These are phyloP conservation scores for Ceriops zippeliana DNA, from an alignment of 345 rosid genomes.

Conservation along the genomic window DNA sequence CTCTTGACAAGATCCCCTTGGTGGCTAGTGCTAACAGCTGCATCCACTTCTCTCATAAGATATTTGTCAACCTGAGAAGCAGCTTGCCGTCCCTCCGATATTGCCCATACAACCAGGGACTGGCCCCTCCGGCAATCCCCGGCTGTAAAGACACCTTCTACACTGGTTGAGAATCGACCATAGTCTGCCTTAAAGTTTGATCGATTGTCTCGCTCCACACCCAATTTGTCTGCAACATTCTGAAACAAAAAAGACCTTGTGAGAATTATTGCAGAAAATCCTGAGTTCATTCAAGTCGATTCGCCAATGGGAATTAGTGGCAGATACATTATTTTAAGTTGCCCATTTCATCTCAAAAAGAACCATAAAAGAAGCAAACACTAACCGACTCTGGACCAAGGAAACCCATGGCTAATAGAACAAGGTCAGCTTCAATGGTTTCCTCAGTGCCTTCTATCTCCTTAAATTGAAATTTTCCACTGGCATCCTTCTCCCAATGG, in stretches of 20 bases:
- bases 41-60: conserved; percentile 39
- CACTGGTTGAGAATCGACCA: conserved; percentile 74
- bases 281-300: neutral
- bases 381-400: conserved; percentile 93
- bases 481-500: conserved; percentile 85
- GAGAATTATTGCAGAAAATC: neutral
- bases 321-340: neutral
- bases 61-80: conserved; percentile 83
- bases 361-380: conserved; percentile 5
- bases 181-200: conserved; percentile 91
- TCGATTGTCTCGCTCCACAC: conserved; percentile 70
- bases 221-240: conserved; percentile 81
- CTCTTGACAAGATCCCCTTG: conserved; percentile 23
- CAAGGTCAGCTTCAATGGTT: conserved; percentile 81
- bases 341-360: neutral
- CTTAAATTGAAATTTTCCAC: conserved; percentile 78
- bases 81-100: conserved; percentile 94
- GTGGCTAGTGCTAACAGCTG: neutral
- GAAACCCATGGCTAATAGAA: conserved; percentile 95
- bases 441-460: conserved; percentile 87
- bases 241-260: conserved; percentile 16
- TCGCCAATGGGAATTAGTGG: neutral
- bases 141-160: conserved; percentile 95
- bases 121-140: conserved; percentile 98
- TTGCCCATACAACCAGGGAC: conserved; percentile 98